phyloP scores from a whole-genome alignment of 2,329 filamentous ascomycete genomes.

The Cytospora piceae region DNA sequence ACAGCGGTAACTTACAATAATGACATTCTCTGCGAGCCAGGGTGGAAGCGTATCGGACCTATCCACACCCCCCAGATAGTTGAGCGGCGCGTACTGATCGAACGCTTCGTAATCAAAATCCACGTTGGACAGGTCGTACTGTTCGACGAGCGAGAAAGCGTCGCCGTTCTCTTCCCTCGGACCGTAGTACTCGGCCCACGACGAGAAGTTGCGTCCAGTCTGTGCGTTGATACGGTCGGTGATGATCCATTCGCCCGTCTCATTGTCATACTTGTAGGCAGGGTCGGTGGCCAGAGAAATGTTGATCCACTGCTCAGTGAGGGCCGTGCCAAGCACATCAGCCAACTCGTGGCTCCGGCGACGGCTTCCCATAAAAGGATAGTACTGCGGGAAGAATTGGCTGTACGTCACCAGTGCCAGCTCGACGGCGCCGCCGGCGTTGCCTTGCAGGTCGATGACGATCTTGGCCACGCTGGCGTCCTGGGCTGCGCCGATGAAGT shows the following conservation, averaged over 20 bases:
- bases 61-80: not conserved
- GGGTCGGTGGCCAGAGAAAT: too few species aligned
- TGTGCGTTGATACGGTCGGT: not conserved
- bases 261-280: not conserved
- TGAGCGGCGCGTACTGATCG: conserved; percentile 33
- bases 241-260: not conserved
- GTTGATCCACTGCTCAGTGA: not conserved
- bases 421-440: not conserved
- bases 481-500: not conserved
- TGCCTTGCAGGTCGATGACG: conserved; percentile 1
- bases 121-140: not conserved
- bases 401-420: not conserved
- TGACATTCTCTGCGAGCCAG: conserved; percentile 28
- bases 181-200: conserved; percentile 3
- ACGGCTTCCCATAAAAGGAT: not conserved
- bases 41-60: not conserved
- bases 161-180: not conserved
- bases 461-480: conserved; percentile 33
- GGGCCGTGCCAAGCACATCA: not conserved
- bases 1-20: conserved; percentile 27
- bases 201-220: not conserved
- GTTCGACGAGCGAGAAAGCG: conserved; percentile 9
- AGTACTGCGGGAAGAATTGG: not conserved
- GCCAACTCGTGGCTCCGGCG: not conserved
- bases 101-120: conserved; percentile 33